Conservation (phyloP, 306 rosid genomes). For the Corylus heterophylla region DNA sequence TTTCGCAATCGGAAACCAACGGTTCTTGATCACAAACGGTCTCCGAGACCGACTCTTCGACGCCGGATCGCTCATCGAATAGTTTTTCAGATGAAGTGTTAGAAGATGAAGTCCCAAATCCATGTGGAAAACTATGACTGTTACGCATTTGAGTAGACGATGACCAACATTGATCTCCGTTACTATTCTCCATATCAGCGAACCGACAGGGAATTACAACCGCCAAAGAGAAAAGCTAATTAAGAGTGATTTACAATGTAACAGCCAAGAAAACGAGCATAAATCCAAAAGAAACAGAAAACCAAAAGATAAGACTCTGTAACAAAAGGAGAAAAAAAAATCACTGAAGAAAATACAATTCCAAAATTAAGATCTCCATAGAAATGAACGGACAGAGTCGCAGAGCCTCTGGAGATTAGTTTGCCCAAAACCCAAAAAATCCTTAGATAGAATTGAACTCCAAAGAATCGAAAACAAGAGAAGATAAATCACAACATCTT, state of each 20-base stretch:
- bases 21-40: slow-evolving; percentile 39
- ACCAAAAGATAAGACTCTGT: background rate
- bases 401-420: background rate
- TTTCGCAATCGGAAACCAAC: slow-evolving; percentile 61
- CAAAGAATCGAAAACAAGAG: background rate
- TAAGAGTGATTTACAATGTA: slow-evolving; percentile 2
- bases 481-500: too few relatives aligned
- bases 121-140: background rate
- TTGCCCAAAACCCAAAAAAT: too few relatives aligned
- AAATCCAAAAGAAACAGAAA: background rate
- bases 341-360: background rate
- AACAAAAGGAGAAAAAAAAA: background rate
- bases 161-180: slow-evolving; percentile 1
- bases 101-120: slow-evolving; percentile 6
- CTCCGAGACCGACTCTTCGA: slow-evolving; percentile 14
- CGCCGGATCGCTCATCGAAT: background rate
- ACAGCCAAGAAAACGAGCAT: background rate
- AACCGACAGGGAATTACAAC: background rate
- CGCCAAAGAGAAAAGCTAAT: background rate
- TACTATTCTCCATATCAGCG: slow-evolving; percentile 32
- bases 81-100: background rate
- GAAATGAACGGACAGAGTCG: background rate
- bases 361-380: background rate
- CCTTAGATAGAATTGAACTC: background rate
- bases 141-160: background rate